Conservation (phyloP, 306 rosid species). For the Sophora flavescens region DNA sequence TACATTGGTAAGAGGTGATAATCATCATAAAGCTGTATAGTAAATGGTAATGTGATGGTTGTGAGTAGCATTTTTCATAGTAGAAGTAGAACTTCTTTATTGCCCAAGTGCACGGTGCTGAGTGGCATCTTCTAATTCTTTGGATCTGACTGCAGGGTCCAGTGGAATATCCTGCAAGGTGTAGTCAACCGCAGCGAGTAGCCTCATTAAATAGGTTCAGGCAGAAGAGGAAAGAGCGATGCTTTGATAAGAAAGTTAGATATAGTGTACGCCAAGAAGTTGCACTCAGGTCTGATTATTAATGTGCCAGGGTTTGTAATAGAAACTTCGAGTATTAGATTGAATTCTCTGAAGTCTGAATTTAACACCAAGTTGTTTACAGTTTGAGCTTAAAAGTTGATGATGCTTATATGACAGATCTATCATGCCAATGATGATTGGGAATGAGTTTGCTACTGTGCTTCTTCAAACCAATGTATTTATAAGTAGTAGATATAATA, state of each 20-base stretch:
- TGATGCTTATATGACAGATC: conserved; percentile 5
- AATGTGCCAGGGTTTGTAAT: conserved; percentile 21
- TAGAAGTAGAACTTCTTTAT: conserved; percentile 26
- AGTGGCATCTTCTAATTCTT: conserved; percentile 36
- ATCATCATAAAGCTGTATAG: not conserved
- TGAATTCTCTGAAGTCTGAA: conserved; percentile 21
- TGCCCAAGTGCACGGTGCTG: not conserved
- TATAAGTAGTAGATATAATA: conserved; percentile 1
- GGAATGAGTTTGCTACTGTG: conserved; percentile 16
- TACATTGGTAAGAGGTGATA: conserved; percentile 5
- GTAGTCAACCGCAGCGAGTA: conserved; percentile 84
- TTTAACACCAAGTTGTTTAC: not conserved
- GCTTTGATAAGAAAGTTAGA: conserved; percentile 95
- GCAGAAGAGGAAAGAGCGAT: conserved; percentile 88
- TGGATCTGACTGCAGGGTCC: conserved; percentile 55
- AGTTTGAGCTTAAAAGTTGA: conserved; percentile 26
- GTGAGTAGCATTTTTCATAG: not conserved
- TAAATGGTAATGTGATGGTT: conserved; percentile 18
- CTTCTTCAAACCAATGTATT: not conserved
- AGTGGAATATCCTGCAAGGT: conserved; percentile 65
- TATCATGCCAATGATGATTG: conserved; percentile 18
- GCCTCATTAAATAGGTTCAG: conserved; percentile 91
- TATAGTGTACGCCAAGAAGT: conserved; percentile 96
- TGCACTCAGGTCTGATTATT: conserved; percentile 83
- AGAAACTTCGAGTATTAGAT: conserved; percentile 4